phyloP scores from a whole-genome alignment of 2,329 filamentous ascomycete genomes.

The Phoma sp. region DNA sequence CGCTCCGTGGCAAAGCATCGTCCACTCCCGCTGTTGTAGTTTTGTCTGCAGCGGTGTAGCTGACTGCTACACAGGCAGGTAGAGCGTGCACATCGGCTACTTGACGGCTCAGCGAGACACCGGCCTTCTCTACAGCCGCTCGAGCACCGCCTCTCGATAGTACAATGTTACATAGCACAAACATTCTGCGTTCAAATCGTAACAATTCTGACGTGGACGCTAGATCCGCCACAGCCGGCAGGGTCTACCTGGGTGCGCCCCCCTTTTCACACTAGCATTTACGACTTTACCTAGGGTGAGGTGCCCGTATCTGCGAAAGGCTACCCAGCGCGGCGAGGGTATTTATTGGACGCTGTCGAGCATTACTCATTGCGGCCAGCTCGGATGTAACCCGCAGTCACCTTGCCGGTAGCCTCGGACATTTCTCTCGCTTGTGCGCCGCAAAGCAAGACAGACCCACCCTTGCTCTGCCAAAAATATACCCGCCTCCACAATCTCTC shows the following conservation, averaged over 20 bases:
- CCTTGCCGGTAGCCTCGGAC: constrained; percentile 31
- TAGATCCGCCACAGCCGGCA: constrained; percentile 19
- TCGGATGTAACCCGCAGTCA: constrained; percentile 35
- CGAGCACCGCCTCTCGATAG: background rate
- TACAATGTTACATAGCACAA: constrained; percentile 6
- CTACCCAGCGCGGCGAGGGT: constrained; percentile 15
- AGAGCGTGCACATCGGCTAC: background rate
- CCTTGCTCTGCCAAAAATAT: constrained; percentile 43
- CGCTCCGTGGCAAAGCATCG: constrained; percentile 1
- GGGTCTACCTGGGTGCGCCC: constrained; percentile 6
- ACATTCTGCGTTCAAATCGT: constrained; percentile 4
- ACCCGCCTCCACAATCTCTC: constrained; percentile 33
- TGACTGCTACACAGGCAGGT: background rate
- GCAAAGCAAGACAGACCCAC: constrained; percentile 27
- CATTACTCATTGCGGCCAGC: constrained; percentile 29
- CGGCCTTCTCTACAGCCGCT: background rate
- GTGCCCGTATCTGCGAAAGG: constrained; percentile 15
- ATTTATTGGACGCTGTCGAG: constrained; percentile 40
- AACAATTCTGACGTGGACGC: constrained; percentile 10
- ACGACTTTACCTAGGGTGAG: constrained; percentile 2
- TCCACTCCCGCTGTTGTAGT: background rate
- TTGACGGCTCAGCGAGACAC: background rate
- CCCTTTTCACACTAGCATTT: constrained; percentile 7
- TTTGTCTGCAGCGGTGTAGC: constrained; percentile 1
- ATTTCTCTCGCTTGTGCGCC: constrained; percentile 33